These are phyloP conservation scores for Nothomitra cinnamomea DNA, from an alignment of 2,329 filamentous ascomycete species.

Conservation along the genomic window DNA sequence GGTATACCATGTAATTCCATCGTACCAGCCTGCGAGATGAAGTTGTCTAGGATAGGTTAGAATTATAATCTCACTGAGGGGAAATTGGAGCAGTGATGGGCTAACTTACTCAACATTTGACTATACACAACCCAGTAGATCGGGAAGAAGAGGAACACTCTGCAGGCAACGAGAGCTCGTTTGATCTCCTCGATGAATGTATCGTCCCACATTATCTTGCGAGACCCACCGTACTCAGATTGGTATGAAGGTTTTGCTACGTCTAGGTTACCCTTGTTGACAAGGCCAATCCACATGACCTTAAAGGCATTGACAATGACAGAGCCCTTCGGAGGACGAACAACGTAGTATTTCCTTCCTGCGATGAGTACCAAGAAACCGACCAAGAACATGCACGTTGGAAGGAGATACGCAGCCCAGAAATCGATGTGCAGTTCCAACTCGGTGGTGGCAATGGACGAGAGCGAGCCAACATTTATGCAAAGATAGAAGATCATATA, in stretches of 20 bases:
- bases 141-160: constrained; percentile 54
- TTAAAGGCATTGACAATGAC: constrained; percentile 50
- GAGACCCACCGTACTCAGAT: constrained; percentile 28
- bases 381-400: constrained; percentile 44
- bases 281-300: constrained; percentile 37
- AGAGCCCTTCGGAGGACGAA: constrained; percentile 39
- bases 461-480: constrained; percentile 58
- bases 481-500: constrained; percentile 55
- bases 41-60: constrained; percentile 40
- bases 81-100: constrained; percentile 32
- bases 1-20: constrained; percentile 54
- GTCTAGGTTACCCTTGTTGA: constrained; percentile 38
- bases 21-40: constrained; percentile 48
- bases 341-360: constrained; percentile 27
- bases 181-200: constrained; percentile 57
- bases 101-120: constrained; percentile 50
- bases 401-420: constrained; percentile 45
- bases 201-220: constrained; percentile 50
- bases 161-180: constrained; percentile 47
- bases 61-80: not conserved
- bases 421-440: constrained; percentile 52
- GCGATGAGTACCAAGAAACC: constrained; percentile 37
- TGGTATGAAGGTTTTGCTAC: constrained; percentile 52
- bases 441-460: constrained; percentile 46
- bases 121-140: constrained; percentile 53